Evolutionary conservation across 2,329 filamentous ascomycete genomes (phyloP).

Genomic region (Cercospora berteroae): DNA sequence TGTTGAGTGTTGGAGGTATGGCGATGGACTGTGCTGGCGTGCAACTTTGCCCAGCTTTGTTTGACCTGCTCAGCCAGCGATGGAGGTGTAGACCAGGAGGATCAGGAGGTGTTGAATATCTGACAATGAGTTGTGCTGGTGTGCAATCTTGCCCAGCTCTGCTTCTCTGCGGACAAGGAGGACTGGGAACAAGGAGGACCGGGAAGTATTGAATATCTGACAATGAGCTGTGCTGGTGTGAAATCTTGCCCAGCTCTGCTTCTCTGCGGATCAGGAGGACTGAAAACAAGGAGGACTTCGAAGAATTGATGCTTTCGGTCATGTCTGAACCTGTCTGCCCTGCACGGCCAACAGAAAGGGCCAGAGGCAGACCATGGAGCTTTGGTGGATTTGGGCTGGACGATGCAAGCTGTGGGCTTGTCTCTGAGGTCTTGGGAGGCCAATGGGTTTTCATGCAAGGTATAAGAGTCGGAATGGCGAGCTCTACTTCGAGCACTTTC

Average conservation of each 20-base stretch:
- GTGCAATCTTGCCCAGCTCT: background rate
- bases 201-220: background rate
- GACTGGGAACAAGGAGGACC: background rate
- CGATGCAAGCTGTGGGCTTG: background rate
- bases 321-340: background rate
- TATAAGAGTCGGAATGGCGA: background rate
- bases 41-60: background rate
- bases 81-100: background rate
- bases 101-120: background rate
- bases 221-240: background rate
- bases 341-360: background rate
- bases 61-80: background rate
- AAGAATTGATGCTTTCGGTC: background rate
- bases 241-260: background rate
- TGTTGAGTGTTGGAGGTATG: background rate
- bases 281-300: background rate
- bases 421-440: accelerated
- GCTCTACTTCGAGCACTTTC: background rate
- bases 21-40: background rate
- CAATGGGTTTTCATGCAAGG: background rate
- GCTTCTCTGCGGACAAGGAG: background rate
- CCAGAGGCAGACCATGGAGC: background rate
- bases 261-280: background rate
- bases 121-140: background rate
- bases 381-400: background rate